phyloP scores from a whole-genome alignment of 306 rosid species.

The Cucurbita argyrosperma region DNA sequence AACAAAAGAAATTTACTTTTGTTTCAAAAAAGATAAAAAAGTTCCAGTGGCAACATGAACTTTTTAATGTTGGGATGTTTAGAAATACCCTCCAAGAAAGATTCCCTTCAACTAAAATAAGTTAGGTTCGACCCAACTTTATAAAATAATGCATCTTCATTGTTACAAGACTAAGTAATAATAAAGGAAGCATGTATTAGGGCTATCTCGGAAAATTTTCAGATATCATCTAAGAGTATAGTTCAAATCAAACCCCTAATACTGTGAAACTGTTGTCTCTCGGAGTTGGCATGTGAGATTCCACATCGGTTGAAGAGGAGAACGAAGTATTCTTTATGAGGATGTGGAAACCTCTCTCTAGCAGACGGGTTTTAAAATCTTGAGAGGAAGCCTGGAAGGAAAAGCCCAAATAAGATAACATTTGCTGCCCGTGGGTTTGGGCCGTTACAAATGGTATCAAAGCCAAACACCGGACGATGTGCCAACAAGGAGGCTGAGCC shows the following conservation, averaged over 20 bases:
- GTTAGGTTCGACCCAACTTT: background rate
- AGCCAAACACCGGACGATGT: too few relatives aligned
- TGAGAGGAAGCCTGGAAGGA: too few relatives aligned
- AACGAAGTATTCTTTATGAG: too few relatives aligned
- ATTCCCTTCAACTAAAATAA: background rate
- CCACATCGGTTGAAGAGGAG: too few relatives aligned
- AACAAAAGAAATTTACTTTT: background rate
- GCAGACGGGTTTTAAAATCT: too few relatives aligned
- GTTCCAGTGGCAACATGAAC: background rate
- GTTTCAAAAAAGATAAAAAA: background rate
- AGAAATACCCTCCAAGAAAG: background rate
- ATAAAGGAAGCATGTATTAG: background rate
- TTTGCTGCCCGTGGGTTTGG: too few relatives aligned
- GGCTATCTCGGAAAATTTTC: background rate
- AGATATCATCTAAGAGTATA: background rate
- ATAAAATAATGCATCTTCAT: background rate
- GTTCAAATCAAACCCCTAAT: background rate
- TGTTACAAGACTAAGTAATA: background rate
- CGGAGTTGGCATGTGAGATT: background rate
- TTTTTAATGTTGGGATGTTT: background rate
- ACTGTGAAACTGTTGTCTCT: background rate
- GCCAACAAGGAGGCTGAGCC: too few relatives aligned
- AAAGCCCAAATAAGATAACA: too few relatives aligned
- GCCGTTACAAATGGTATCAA: too few relatives aligned
- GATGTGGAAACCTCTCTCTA: too few relatives aligned